A percentile compares a stretch with the other conserved stretches of the same genome.
Evolutionary conservation across 2,329 filamentous ascomycete genomes (phyloP).

Genomic region (Venturia asperata): DNA sequence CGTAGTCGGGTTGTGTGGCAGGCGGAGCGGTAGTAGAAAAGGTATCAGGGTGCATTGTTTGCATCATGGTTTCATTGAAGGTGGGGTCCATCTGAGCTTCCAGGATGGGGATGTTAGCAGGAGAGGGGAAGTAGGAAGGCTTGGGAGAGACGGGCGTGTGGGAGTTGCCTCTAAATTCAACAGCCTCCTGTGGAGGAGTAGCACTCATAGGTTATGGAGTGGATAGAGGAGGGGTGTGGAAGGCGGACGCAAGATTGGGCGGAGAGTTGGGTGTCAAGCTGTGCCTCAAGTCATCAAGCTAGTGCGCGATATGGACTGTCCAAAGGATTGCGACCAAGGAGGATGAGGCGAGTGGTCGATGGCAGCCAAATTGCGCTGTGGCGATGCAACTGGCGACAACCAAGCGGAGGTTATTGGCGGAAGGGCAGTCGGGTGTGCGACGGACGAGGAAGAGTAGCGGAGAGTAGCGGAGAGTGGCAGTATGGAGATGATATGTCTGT

Average conservation of each 20-base stretch:
- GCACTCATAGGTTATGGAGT: slow-evolving; percentile 42
- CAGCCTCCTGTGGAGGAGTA: slow-evolving; percentile 48
- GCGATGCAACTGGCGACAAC: background rate
- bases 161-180: slow-evolving; percentile 56
- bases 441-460: background rate
- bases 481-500: background rate
- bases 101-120: slow-evolving; percentile 61
- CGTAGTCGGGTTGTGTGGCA: background rate
- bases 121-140: slow-evolving; percentile 60
- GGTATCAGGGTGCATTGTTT: slow-evolving; percentile 16
- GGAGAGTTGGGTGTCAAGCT: background rate
- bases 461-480: background rate
- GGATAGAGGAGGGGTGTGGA: background rate
- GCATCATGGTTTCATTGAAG: slow-evolving; percentile 50
- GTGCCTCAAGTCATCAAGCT: slow-evolving; percentile 12
- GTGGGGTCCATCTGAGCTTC: slow-evolving; percentile 65
- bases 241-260: slow-evolving; percentile 2
- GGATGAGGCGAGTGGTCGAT: background rate
- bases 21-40: background rate
- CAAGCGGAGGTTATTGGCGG: too few relatives aligned
- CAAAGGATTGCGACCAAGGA: background rate
- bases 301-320: background rate
- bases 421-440: background rate
- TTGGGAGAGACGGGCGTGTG: slow-evolving; percentile 65
- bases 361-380: slow-evolving; percentile 2